Base-by-base conservation (phyloP, 2,329 filamentous ascomycete genomes). In the Fusarium sp. region DNA sequence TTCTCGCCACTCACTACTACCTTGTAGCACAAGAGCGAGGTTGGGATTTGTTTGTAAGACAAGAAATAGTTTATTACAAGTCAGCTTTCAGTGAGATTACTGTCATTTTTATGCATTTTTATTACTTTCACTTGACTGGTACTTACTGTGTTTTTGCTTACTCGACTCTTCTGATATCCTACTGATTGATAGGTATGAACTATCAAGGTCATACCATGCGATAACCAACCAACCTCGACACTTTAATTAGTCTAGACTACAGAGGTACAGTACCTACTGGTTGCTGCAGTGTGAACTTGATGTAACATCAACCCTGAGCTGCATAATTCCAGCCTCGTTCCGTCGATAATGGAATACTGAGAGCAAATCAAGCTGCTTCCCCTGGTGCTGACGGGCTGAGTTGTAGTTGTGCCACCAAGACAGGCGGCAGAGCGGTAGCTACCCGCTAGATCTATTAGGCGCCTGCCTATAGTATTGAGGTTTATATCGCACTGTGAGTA, bases 251-350 rank as follows among this genome's bases (percentile, higher is more conserved):
- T 18, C 24, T 20, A 12, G 8, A 16, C 14, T 16, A 18, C 14
- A n/a, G n/a, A n/a, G n/a, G 11, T 8, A 15, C 14, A 16, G 8
- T 16, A 18, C 8, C 12, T 8, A 15, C 15, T 52, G 50, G 50
- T 24, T 42, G 20, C 42, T 59, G 63, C 45, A 20, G 46, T 66
- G 45, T 27, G 34, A 18, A 40, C 22, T 40, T 25, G 45, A 61
- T 62, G 66, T 62, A 62, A 66, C 44, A 52, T 55, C 16, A 40
- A 54, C 20, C 47, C 42, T 38, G 55, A 55, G 34, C 62, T 60
- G 62, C 47, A 44, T 60, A 46, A 43, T 42, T 32, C 42, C 54
- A 66, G 47, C 63, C 54, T 66, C 54, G 20, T 34, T 30, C 34
- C 20, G 15, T 40, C 18, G n/a, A 32, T 43, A 15, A 42, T 52